Base-by-base conservation (phyloP, 345 rosid genomes). In the Schrenkiella parvula region DNA sequence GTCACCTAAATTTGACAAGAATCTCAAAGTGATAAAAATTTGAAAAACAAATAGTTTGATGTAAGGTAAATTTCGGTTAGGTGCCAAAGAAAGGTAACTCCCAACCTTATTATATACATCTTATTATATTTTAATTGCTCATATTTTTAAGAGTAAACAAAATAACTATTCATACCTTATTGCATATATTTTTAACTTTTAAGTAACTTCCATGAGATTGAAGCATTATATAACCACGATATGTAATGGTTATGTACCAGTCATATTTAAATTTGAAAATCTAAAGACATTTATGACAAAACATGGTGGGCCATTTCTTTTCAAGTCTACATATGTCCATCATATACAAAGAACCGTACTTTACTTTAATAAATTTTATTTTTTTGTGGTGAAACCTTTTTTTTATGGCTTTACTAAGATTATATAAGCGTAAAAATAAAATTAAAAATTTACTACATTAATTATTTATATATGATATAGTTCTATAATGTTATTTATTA, bases 271-370 rank as follows among this genome's bases (percentile, higher is more conserved):
- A 57, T 57, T 74, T 66, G 52, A 66, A 73, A 58, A 66, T 65
- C 21, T 31, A 74, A n/a, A n/a, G 42, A 28, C 72, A 66, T 74
- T 74, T 57, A 66, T 74, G 67, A 58, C 52, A 38, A 74, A 74
- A 66, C 78, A 74, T 66, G 66, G 78, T 66, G 54, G 72, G 35
- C 53, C 72, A 57, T 66, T 57, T 58, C 59, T 64, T 66, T 66
- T 29, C 52, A 58, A 48, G 35, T 73, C 78, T 73, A 47, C 60
- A 28, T 66, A 26, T 65, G 39, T 25, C 77, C 28, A 44, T 73
- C 76, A 21, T 63, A 51, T 15, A 25, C 48, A 47, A 59, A 63
- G 52, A 62, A 51, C 26, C 59, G 68, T 71, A 71, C 68, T 39
- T 71, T 47, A 23, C 17, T 25, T 17, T 25, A n/a, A 63, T 32